Base-by-base conservation (phyloP, 2,329 filamentous ascomycete species). In the Tothia fuscella region DNA sequence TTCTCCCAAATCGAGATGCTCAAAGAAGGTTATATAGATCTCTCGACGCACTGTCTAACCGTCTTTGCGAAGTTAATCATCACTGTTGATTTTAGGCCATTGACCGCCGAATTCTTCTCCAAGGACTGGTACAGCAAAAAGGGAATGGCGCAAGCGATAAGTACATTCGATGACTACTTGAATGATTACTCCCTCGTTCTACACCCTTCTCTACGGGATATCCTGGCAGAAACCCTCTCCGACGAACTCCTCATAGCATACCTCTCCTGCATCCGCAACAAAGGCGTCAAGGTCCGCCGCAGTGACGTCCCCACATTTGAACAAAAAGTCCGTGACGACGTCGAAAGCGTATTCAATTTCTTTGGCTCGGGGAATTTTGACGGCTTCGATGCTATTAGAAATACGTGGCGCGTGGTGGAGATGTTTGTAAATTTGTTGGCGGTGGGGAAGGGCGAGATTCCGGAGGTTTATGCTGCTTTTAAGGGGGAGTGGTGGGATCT, bases 81-180 rank as follows among this genome's bases (percentile, higher is more conserved):
- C 67, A 70, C 76, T 29, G 81, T 93, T 51, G 91, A 98, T 69
- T 93, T 98, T 69, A 74, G 73, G 48, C 59, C 76, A 20, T 86
- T 93, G 28, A 78, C 94, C 57, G 73, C 80, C 33, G 83, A 91
- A 49, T 88, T 96, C 66, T 98, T 96, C 68, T 95, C 88, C 0
- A 70, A 78, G 6, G 76, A 76, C 48, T 98, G 91, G 91, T 98
- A 98, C 63, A 67, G 73, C 31, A 76, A 78, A 53, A 86, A 81
- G 30, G 80, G 83, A 43, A 89, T 98, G 77, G 87, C 87, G 54
- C 85, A 89, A 52, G 94, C 98, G 68, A 82, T 87, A 35, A 85
- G 82, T 20, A 98, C 91, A 0, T 89, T 98, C 56, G 85, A 93
- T 51, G 91, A 96, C 63, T 98, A 98, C 64, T 74, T 96, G 51